phyloP scores from a whole-genome alignment of 2,329 filamentous ascomycete genomes.

The Neonectria ditissima region DNA sequence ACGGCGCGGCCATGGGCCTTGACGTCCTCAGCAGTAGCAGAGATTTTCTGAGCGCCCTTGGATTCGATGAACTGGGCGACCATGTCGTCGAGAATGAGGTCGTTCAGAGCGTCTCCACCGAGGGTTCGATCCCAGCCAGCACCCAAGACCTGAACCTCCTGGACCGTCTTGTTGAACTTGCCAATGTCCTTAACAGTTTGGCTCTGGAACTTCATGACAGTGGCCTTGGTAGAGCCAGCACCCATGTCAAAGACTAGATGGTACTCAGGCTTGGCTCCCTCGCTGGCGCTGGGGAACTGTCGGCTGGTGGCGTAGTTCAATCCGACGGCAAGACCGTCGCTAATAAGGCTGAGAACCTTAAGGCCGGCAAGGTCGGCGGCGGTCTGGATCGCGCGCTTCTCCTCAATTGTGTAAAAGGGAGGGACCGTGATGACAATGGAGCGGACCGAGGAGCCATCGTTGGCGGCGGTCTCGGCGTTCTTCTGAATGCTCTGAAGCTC shows the following conservation, averaged over 20 bases:
- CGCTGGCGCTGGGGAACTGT: conserved; percentile 85
- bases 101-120: conserved; percentile 90
- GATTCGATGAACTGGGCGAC: conserved; percentile 81
- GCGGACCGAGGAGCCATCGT: conserved; percentile 77
- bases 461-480: conserved; percentile 88
- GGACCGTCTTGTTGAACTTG: conserved; percentile 95
- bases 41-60: conserved; percentile 73
- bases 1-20: conserved; percentile 84
- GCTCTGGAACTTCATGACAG: conserved; percentile 89
- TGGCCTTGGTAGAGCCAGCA: conserved; percentile 92
- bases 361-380: conserved; percentile 90
- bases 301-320: conserved; percentile 94
- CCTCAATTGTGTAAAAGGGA: conserved; percentile 88
- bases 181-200: conserved; percentile 90
- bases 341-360: conserved; percentile 85
- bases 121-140: conserved; percentile 90
- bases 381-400: conserved; percentile 86
- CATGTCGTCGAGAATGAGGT: conserved; percentile 90
- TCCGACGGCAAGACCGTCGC: conserved; percentile 91
- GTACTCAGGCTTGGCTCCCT: conserved; percentile 88
- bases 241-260: conserved; percentile 99
- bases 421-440: conserved; percentile 92
- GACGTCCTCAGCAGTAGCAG: conserved; percentile 72
- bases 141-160: conserved; percentile 92
- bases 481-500: conserved; percentile 90